phyloP scores from a whole-genome alignment of 2,329 filamentous ascomycete species.

The Pezicula radicicola region DNA sequence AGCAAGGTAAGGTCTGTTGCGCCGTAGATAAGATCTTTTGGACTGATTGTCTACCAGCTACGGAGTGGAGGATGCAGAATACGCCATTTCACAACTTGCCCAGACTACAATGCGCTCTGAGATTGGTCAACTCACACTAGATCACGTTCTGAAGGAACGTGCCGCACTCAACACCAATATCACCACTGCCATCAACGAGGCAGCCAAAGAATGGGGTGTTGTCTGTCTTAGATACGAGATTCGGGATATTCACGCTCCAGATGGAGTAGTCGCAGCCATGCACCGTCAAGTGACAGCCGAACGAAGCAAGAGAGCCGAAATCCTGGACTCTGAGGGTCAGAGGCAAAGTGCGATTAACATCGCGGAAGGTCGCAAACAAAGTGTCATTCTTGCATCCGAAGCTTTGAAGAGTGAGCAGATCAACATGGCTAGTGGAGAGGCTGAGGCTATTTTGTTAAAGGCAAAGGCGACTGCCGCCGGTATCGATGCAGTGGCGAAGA shows the following conservation, averaged over 20 bases:
- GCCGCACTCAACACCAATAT: constrained; percentile 96
- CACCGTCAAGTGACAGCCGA: constrained; percentile 97
- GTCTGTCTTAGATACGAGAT: constrained; percentile 97
- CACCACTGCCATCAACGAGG: constrained; percentile 97
- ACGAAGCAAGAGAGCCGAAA: constrained; percentile 95
- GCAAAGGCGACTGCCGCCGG: constrained; percentile 82
- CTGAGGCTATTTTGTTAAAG: constrained; percentile 86
- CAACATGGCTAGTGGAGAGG: constrained; percentile 89
- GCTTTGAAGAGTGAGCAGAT: constrained; percentile 87
- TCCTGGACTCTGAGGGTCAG: constrained; percentile 95
- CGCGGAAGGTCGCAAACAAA: constrained; percentile 95
- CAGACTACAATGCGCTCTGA: constrained; percentile 99
- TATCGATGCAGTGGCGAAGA: constrained; percentile 79
- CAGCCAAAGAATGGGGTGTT: constrained; percentile 94
- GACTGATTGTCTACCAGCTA: constrained; percentile 57
- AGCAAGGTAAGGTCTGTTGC: constrained; percentile 64
- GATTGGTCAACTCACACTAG: constrained; percentile 92
- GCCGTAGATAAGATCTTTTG: background rate
- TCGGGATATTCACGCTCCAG: constrained; percentile 93
- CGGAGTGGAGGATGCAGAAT: constrained; percentile 97
- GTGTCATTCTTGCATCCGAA: constrained; percentile 92
- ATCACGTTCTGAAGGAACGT: constrained; percentile 97
- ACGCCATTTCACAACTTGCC: constrained; percentile 95
- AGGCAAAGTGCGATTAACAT: constrained; percentile 98
- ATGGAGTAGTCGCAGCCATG: constrained; percentile 93